Conservation (phyloP, 148 eudicot genomes). For the Cornus suecica region DNA sequence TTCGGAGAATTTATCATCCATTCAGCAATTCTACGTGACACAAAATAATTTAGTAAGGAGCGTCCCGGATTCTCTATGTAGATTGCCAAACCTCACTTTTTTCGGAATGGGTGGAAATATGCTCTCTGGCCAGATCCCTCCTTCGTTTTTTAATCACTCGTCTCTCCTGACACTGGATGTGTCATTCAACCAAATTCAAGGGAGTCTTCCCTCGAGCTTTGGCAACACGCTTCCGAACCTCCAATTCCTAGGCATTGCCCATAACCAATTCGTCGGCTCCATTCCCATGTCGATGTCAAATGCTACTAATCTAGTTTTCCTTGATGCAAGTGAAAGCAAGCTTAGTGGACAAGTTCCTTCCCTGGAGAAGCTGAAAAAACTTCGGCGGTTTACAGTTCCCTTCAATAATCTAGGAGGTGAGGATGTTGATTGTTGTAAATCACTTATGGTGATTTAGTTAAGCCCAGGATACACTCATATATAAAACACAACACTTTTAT, state of each 20-base stretch:
- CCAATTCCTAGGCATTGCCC: neutral
- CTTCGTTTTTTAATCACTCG: neutral
- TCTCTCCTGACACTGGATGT: neutral
- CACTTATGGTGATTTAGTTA: no score
- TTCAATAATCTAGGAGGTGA: constrained; percentile 17
- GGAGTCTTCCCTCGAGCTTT: no score
- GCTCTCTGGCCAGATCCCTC: neutral
- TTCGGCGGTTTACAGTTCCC: neutral
- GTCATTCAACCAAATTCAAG: neutral
- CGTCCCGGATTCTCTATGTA: neutral
- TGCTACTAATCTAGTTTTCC: neutral
- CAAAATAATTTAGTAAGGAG: neutral
- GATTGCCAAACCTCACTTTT: neutral
- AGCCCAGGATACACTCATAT: no score
- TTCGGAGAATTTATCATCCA: neutral
- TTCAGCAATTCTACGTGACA: neutral
- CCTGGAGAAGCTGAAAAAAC: neutral
- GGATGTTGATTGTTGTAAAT: no score
- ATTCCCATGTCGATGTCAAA: constrained; percentile 3
- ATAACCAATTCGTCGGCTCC: neutral
- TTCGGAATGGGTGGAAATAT: neutral
- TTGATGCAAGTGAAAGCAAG: neutral
- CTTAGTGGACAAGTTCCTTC: neutral
- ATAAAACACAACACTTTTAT: no score
- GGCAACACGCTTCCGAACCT: neutral